Percentiles rank a stretch among this genome's conserved stretches.
These are phyloP conservation scores for Myxozyma geophila DNA, from an alignment of 805 yeast species.

Conservation along the genomic window DNA sequence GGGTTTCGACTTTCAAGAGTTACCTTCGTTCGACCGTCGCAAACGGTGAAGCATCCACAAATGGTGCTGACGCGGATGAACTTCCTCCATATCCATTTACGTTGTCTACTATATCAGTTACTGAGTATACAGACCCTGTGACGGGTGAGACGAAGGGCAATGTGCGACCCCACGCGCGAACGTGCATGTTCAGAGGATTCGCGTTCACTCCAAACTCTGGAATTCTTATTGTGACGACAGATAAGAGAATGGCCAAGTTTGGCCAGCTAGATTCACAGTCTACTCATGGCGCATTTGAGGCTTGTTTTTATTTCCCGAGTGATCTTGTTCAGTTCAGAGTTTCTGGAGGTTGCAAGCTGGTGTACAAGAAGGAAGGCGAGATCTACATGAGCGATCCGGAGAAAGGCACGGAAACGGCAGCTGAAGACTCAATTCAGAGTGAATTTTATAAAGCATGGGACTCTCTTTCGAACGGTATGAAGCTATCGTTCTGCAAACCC, in stretches of 20 bases:
- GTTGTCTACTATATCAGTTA: slow-evolving; percentile 28
- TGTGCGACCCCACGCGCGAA: slow-evolving; percentile 32
- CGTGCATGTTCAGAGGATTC: slow-evolving; percentile 35
- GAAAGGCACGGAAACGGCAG: slow-evolving; percentile 13
- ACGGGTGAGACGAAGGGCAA: slow-evolving; percentile 12
- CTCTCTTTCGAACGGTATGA: slow-evolving; percentile 27
- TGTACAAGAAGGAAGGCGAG: slow-evolving; percentile 10
- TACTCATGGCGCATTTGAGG: slow-evolving; percentile 29
- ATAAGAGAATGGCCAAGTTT: slow-evolving; percentile 33
- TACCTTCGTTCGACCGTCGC: slow-evolving; percentile 6
- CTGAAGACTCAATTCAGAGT: slow-evolving; percentile 9
- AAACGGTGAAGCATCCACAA: background rate
- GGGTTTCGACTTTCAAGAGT: slow-evolving; percentile 25
- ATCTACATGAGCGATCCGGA: slow-evolving; percentile 22
- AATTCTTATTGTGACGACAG: slow-evolving; percentile 31
- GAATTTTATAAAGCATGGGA: slow-evolving; percentile 32
- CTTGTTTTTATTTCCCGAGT: slow-evolving; percentile 33
- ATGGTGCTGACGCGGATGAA: background rate
- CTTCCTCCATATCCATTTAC: slow-evolving; percentile 24
- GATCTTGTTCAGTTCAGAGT: slow-evolving; percentile 29
- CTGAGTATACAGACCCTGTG: background rate
- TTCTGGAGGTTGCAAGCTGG: slow-evolving; percentile 29
- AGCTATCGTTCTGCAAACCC: slow-evolving; percentile 31
- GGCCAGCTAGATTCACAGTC: slow-evolving; percentile 16
- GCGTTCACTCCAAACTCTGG: slow-evolving; percentile 32